Conservation (phyloP, 805 yeast genomes). For the Metschnikowia lachancei region DNA sequence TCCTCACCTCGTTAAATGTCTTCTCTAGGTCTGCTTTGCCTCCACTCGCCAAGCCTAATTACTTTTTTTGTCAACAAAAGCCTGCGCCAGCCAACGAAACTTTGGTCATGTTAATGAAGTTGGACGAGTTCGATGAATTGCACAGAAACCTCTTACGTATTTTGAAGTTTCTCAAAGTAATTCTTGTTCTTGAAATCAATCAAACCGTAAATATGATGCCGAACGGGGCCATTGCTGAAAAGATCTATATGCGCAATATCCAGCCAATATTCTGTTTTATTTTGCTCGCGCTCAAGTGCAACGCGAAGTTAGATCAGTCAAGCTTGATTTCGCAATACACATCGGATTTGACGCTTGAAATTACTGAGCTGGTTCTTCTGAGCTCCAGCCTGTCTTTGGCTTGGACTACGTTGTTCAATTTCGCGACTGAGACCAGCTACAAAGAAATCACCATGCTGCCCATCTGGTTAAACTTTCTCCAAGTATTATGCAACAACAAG, state of each 20-base stretch:
- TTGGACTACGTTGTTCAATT: conserved; percentile 31
- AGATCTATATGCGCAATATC: conserved; percentile 11
- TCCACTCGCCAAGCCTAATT: conserved; percentile 31
- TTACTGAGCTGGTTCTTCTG: conserved; percentile 1
- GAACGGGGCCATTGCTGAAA: conserved; percentile 8
- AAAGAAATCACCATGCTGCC: conserved; percentile 24
- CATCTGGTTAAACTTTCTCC: conserved; percentile 22
- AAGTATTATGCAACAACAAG: conserved; percentile 16
- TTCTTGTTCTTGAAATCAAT: conserved; percentile 5
- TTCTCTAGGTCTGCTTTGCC: conserved; percentile 19
- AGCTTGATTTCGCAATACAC: conserved; percentile 4
- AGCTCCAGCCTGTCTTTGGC: conserved; percentile 14
- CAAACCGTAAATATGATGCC: not conserved
- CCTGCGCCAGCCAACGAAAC: conserved; percentile 5
- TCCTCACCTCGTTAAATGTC: not conserved
- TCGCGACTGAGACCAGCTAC: conserved; percentile 32
- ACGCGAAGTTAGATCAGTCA: conserved; percentile 1
- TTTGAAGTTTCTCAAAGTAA: conserved; percentile 5
- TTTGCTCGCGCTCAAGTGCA: conserved; percentile 12
- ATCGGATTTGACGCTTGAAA: not conserved
- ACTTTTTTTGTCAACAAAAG: conserved; percentile 16
- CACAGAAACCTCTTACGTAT: conserved; percentile 10
- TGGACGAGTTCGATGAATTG: conserved; percentile 15
- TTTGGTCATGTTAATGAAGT: conserved; percentile 5
- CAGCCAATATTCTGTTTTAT: conserved; percentile 12